Conservation (phyloP, 2,329 filamentous ascomycete species). For the Colletotrichum spinosum region DNA sequence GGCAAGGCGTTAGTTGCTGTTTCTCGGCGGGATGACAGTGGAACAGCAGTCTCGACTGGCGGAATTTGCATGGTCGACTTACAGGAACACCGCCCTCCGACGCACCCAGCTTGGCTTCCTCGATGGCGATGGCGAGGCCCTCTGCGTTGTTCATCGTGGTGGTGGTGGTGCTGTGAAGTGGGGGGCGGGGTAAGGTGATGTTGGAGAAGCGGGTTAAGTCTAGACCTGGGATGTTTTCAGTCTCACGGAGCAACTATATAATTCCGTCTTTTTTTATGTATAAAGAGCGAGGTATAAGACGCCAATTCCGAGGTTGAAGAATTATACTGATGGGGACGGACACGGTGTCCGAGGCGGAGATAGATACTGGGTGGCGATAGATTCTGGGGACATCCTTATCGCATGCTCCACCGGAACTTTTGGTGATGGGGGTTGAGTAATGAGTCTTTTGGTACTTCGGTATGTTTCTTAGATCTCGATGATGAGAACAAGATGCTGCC, state of each 20-base stretch:
- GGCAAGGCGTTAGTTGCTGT: neutral
- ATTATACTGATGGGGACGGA: constrained; percentile 7
- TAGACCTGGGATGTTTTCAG: too few relatives aligned
- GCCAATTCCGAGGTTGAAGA: neutral
- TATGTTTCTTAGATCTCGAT: neutral
- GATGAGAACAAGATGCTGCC: too few relatives aligned
- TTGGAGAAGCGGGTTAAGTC: too few relatives aligned
- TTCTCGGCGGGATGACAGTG: too few relatives aligned
- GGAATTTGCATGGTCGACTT: neutral
- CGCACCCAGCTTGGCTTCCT: constrained; percentile 33
- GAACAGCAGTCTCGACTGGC: neutral
- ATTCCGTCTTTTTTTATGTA: too few relatives aligned
- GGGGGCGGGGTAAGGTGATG: constrained; percentile 1
- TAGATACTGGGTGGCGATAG: constrained; percentile 23
- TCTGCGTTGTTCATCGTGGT: constrained; percentile 31
- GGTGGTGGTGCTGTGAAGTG: neutral
- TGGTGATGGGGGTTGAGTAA: neutral
- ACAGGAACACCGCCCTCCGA: constrained; percentile 35
- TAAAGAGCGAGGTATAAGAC: too few relatives aligned
- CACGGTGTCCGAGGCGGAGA: constrained; percentile 12
- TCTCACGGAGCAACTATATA: too few relatives aligned
- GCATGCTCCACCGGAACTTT: constrained; percentile 11
- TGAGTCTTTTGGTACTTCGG: neutral
- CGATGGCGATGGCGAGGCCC: constrained; percentile 36
- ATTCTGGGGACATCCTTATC: constrained; percentile 27